These are phyloP conservation scores for Rhodotorula sp. DNA, from an alignment of 1,284 basidiomycete species.

Conservation along the genomic window DNA sequence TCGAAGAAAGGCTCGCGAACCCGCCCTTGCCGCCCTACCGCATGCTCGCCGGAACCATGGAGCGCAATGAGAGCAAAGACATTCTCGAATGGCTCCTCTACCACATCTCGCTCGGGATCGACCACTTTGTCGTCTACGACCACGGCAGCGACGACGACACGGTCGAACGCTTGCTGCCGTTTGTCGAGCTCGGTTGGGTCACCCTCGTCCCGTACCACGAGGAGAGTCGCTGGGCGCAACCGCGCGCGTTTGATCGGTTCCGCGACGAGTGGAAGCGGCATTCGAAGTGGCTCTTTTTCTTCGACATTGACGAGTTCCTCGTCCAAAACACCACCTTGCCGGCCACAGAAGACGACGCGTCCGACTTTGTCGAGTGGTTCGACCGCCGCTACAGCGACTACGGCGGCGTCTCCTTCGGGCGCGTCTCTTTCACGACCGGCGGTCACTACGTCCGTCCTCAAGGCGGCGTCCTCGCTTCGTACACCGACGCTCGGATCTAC, in stretches of 20 bases:
- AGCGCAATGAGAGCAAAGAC: constrained; percentile 8
- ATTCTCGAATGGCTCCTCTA: constrained; percentile 21
- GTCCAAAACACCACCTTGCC: background rate
- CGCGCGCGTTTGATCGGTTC: constrained; percentile 3
- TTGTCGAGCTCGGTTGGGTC: constrained; percentile 19
- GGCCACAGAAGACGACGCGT: background rate
- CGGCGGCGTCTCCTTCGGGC: constrained; percentile 10
- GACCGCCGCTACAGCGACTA: background rate
- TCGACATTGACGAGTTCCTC: constrained; percentile 20
- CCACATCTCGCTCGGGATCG: constrained; percentile 16
- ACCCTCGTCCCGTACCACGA: constrained; percentile 1
- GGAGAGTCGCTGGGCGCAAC: background rate
- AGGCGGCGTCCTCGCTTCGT: background rate
- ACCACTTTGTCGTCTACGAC: constrained; percentile 23
- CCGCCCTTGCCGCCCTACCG: constrained; percentile 9
- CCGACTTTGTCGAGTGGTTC: constrained; percentile 4
- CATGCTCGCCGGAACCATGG: constrained; percentile 18
- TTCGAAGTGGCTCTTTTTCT: constrained; percentile 16
- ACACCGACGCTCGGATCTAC: constrained; percentile 6
- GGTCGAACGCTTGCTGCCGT: constrained; percentile 2
- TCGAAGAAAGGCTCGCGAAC: background rate
- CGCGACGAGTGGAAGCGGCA: background rate
- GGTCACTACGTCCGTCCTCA: background rate
- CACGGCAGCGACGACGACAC: constrained; percentile 8
- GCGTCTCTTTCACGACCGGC: constrained; percentile 1